Conservation (phyloP, 208 protist species). For the Phytomonas francai region DNA sequence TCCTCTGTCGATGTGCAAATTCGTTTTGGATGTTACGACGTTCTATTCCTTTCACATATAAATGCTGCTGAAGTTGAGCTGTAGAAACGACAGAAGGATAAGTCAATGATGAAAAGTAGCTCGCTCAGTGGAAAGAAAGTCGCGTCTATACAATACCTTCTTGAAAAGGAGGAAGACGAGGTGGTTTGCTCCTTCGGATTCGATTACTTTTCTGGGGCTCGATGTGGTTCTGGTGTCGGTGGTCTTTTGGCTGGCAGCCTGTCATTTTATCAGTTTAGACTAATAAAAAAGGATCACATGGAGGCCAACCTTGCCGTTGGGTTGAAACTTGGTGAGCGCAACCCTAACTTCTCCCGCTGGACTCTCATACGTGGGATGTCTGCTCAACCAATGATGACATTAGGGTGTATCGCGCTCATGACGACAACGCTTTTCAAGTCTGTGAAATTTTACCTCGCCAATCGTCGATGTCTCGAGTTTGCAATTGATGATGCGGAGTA, state of each 20-base stretch:
- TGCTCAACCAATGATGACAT: slow-evolving; percentile 66
- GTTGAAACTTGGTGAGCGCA: slow-evolving; percentile 23
- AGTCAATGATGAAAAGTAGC: neutral
- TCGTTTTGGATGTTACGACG: neutral
- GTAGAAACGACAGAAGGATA: neutral
- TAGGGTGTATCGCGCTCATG: slow-evolving; percentile 52
- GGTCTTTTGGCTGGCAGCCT: slow-evolving; percentile 29
- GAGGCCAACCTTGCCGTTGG: slow-evolving; percentile 30
- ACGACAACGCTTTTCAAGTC: slow-evolving; percentile 56
- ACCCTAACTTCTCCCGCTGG: slow-evolving; percentile 32
- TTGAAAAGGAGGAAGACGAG: slow-evolving; percentile 56
- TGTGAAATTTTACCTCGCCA: slow-evolving; percentile 58
- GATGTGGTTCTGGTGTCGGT: slow-evolving; percentile 37
- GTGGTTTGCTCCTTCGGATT: slow-evolving; percentile 70
- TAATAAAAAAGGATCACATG: slow-evolving; percentile 42
- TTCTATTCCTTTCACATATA: neutral
- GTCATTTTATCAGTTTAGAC: slow-evolving; percentile 28
- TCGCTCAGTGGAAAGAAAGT: neutral
- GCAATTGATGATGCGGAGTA: slow-evolving; percentile 66
- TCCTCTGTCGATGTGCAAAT: neutral
- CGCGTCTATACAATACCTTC: slow-evolving; percentile 13
- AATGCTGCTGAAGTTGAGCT: neutral
- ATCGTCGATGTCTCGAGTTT: slow-evolving; percentile 68
- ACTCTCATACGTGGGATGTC: slow-evolving; percentile 49
- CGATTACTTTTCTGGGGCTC: slow-evolving; percentile 66